Evolutionary conservation across 192 early-diverging fungal genomes (phyloP), one percentile per base, ranked within the genome.

Genomic region (Powellomyces hirtus): DNA sequence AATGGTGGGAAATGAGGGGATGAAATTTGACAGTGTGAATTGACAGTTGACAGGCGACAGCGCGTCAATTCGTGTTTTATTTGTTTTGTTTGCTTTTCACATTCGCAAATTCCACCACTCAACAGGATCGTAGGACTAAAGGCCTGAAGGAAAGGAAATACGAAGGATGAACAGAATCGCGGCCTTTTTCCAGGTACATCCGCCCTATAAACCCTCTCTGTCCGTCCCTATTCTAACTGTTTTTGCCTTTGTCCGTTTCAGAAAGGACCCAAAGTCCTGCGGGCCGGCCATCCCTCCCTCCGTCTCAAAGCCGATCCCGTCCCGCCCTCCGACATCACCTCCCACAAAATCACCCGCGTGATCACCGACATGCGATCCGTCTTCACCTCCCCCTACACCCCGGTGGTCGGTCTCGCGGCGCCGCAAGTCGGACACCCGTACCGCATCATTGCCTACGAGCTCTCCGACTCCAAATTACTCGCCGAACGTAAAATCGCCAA

Each of bases 371-470:
- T 79, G 60, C 33, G 50, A 29, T 38, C 53, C 14, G 73, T 79
- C 14, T 79, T 79, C 38, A 44, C 22, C 27, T 75, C 73, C 18
- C 77, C 77, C 5, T 75, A 73, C 64, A 62, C 70, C 11, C 71
- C 61, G 4, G 59, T 80, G 13, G 40, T 79, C 45, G 81, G 81
- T 27, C 70, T 83, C 8, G 65, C 78, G 8, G 81, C 81, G 14
- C 76, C 77, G 34, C 82, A 80, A 59, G 62, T 84, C 10, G 82
- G 82, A 27, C 72, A 77, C 52, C 59, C 74, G 7, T 35, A 81
- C 22, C 68, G 67, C n/a, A 57, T 84, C 33, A 79, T 84, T 42
- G 82, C 74, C 10, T 75, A 74, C 67, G 62, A 70, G 8, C 24
- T 81, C 36, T 27, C 5, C 30, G 75, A 79, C 68, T 11, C 59